Base-by-base conservation (phyloP, 345 rosid genomes). In the Lumnitzera racemosa region DNA sequence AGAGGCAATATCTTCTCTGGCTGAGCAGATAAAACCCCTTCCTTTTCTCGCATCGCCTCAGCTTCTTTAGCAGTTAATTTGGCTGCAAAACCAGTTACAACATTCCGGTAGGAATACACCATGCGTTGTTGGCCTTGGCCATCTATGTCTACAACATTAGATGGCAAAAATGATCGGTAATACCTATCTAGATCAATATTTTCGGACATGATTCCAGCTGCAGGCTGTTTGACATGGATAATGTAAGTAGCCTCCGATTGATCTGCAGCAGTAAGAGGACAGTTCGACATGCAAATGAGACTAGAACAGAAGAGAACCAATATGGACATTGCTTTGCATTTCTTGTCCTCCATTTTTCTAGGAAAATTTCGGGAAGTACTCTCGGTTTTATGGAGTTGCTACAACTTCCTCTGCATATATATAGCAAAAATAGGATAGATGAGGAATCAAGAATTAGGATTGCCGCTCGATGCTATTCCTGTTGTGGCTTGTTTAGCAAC, bases 51-150 rank as follows among this genome's bases (percentile, higher is more conserved):
- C 64, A 83, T 58, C 8, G 57, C 57, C 36, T 52, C 47, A 36
- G 74, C 81, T 67, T 80, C 81, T 49, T 72, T 71, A 29, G 56
- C 62, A 1, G 69, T 76, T 57, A 80, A 57, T 50, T 63, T 72
- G 25, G 78, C 81, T 9, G 86, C 74, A 20, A 81, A 81, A n/a
- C 76, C 78, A 11, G 61, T 56, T 23, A 76, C 24, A n/a, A 62
- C 78, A 2, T 61, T 59, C 29, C 53, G 67, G 62, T 78, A 76
- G 2, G 76, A 57, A 62, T 74, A 62, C 14, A 81, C 29, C 62
- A 67, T 43, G 9, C 65, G 60, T 24, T 36, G 78, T 20, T 20
- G 20, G 20, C 20, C 20, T 9, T 43, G 51, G 46, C 5, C 9
- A n/a, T 60, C 53, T n/a, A 63, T 47, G 53, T 55, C 63, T 36